Conservation (phyloP, 306 rosid genomes). For the Carpinus fangiana region DNA sequence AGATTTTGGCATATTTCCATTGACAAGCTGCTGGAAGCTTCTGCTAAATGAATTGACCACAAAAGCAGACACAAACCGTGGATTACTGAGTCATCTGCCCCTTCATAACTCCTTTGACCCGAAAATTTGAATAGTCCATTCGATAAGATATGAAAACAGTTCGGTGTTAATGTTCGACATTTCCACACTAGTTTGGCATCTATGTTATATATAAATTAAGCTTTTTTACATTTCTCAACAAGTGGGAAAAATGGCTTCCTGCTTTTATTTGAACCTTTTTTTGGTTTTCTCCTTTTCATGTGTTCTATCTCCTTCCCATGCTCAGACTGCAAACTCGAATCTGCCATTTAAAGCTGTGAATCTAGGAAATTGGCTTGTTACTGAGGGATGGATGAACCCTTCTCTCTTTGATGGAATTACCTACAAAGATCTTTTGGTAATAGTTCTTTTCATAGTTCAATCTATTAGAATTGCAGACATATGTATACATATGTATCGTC, state of each 20-base stretch:
- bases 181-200: neutral
- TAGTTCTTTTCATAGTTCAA: neutral
- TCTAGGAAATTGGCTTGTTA: conserved; percentile 66
- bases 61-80: too few relatives aligned
- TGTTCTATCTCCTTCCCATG: conserved; percentile 22
- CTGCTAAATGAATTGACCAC: too few relatives aligned
- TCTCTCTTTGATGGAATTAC: conserved; percentile 54
- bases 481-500: too few relatives aligned
- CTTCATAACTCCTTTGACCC: too few relatives aligned
- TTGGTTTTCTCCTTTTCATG: conserved; percentile 25
- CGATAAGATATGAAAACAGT: too few relatives aligned
- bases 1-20: too few relatives aligned
- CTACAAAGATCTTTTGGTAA: conserved; percentile 66
- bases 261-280: conserved; percentile 18
- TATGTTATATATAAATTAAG: neutral
- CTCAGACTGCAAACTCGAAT: conserved; percentile 30
- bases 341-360: conserved; percentile 64
- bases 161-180: too few relatives aligned
- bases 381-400: conserved; percentile 76
- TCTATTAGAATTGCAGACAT: neutral
- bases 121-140: too few relatives aligned
- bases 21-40: too few relatives aligned
- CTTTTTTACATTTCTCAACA: neutral
- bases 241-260: conserved; percentile 7
- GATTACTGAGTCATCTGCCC: too few relatives aligned